Percentiles rank a stretch among this genome's conserved stretches.
phyloP scores from a whole-genome alignment of 768 basidiomycete genomes.

The Pulveroboletus sp. region DNA sequence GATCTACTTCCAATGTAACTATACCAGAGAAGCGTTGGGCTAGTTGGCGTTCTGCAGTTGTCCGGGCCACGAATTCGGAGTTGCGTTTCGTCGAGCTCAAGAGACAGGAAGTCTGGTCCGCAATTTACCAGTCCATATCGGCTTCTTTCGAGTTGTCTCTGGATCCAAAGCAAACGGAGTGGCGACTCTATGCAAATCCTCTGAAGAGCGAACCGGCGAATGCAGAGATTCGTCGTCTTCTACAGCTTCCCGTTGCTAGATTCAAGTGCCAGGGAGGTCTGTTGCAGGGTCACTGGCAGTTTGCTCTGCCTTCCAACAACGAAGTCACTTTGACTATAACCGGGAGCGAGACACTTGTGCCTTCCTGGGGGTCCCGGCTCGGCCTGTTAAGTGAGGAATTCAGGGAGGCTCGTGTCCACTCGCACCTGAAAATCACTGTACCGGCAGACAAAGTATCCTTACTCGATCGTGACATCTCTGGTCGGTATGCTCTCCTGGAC shows the following conservation, averaged over 20 bases:
- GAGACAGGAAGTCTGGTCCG: constrained; percentile 86
- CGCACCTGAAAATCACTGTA: constrained; percentile 60
- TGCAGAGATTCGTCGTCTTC: constrained; percentile 67
- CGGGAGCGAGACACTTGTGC: constrained; percentile 58
- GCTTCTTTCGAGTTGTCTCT: constrained; percentile 74
- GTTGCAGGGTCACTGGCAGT: constrained; percentile 73
- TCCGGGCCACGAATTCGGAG: constrained; percentile 54
- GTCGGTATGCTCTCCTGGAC: constrained; percentile 71
- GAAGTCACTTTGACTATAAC: constrained; percentile 57
- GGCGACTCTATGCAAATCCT: constrained; percentile 78
- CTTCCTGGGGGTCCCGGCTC: constrained; percentile 80
- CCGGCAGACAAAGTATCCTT: constrained; percentile 38
- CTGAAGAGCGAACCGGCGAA: constrained; percentile 66
- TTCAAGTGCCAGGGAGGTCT: constrained; percentile 52
- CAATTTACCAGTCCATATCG: constrained; percentile 64
- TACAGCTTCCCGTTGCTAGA: constrained; percentile 75
- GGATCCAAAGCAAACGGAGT: constrained; percentile 74
- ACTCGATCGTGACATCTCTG: constrained; percentile 80
- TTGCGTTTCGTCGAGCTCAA: constrained; percentile 82
- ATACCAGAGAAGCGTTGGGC: constrained; percentile 60
- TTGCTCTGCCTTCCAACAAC: constrained; percentile 63
- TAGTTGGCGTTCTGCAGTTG: constrained; percentile 63
- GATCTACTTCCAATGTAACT: constrained; percentile 32
- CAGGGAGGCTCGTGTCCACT: constrained; percentile 62
- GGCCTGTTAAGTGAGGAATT: constrained; percentile 65